Evolutionary conservation across 2,329 filamentous ascomycete genomes (phyloP).

Genomic region (Cytospora paraplurivora): DNA sequence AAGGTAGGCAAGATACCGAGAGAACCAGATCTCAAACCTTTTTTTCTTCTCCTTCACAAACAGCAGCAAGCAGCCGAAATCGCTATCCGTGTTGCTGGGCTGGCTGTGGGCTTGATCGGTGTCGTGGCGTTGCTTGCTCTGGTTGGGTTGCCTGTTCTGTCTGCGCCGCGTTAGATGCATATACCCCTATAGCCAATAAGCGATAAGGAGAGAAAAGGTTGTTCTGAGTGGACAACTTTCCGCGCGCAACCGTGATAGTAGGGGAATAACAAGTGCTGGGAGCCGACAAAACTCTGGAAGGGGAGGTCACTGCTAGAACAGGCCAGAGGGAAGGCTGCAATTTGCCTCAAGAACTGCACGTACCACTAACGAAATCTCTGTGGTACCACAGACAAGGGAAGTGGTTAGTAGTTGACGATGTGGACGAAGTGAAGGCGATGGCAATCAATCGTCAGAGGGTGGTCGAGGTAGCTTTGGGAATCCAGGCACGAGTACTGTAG

Average conservation of each 20-base stretch:
- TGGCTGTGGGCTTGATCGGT: conserved; percentile 17
- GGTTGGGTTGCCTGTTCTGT: conserved; percentile 30
- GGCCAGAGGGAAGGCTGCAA: conserved; percentile 12
- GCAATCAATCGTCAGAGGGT: conserved; percentile 19
- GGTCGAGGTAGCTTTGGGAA: conserved; percentile 3
- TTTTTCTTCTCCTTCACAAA: conserved; percentile 28
- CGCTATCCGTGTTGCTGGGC: conserved; percentile 20
- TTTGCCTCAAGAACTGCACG: conserved; percentile 10
- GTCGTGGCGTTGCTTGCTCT: conserved; percentile 12
- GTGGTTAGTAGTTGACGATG: conserved; percentile 19
- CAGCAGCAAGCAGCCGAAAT: conserved; percentile 24
- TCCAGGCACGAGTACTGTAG: background rate
- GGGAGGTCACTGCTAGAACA: conserved; percentile 25
- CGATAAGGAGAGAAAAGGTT: background rate
- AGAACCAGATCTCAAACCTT: conserved; percentile 33
- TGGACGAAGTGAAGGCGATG: conserved; percentile 9
- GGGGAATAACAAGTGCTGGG: conserved; percentile 10
- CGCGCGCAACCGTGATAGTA: conserved; percentile 7
- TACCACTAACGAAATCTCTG: conserved; percentile 17
- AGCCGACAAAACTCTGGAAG: conserved; percentile 21
- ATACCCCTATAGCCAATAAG: background rate
- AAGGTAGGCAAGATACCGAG: conserved; percentile 29
- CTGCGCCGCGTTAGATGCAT: conserved; percentile 21
- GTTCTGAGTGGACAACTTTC: background rate
- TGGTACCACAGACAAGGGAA: conserved; percentile 17